Evolutionary conservation across 2,329 filamentous ascomycete species (phyloP), one percentile per base, ranked within the genome.

Genomic region (Diaporthe sp.): DNA sequence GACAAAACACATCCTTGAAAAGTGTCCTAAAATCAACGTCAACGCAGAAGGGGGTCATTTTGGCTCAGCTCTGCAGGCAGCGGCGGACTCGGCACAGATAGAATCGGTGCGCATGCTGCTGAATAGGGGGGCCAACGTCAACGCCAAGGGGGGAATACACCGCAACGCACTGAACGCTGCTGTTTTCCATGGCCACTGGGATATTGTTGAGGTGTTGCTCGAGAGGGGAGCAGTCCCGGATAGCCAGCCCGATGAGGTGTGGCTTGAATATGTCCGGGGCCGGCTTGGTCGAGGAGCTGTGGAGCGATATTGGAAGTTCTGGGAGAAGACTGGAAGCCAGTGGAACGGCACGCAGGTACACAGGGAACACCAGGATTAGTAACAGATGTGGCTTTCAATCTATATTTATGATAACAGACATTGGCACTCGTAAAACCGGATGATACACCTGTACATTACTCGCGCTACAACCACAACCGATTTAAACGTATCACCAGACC

Each of bases 221-320:
- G 60, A 65, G n/a, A 20, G 22, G 5, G 60, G 60, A 5, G 60
- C 60, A 47, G 28, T 17, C 2, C 60, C 60, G n/a, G 60, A 47
- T 39, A 47, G 39, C 60, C 60, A 47, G 39, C 60, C 39, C 9
- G 39, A 65, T 6, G 39, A 65, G 39, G n/a, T 8, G 37, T 65
- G 60, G 60, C 39, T 65, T 20, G n/a, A 8, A 31, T n/a, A 22
- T 12, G 39, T 47, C 34, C 34, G 37, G 22, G 58, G n/a, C 10
- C 9, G 9, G 20, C 9, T n/a, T 25, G 58, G 34, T 22, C 58
- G 37, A 9, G 58, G 34, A 37, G 58, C 58, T 61, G 37, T 42
- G 34, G 34, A 61, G 34, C 58, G 58, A 20, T 61, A 61, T 25
- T 25, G 58, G 22, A 61, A 42, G 8, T 61, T 61, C n/a, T 61